Conservation (phyloP, 2,329 filamentous ascomycete genomes). For the Phoma sp. region DNA sequence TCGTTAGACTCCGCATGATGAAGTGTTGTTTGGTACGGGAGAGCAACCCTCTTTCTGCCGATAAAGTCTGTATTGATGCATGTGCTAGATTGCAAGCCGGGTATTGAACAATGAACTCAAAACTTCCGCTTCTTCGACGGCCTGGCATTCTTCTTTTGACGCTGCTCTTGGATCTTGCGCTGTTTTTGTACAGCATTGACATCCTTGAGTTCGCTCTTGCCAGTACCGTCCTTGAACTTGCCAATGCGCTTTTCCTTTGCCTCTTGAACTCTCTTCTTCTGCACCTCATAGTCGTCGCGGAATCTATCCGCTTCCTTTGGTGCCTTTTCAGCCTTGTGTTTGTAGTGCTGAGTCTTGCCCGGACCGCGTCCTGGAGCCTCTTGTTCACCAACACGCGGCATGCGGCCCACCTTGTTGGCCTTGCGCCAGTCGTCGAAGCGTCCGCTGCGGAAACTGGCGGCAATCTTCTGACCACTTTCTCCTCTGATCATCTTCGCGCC, state of each 20-base stretch:
- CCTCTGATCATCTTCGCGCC: constrained; percentile 77
- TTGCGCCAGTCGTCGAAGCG: constrained; percentile 93
- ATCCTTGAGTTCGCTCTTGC: constrained; percentile 78
- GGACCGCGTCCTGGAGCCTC: constrained; percentile 58
- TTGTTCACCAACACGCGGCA: constrained; percentile 82
- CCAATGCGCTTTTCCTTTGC: constrained; percentile 84
- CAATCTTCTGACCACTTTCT: constrained; percentile 94
- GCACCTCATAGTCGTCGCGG: constrained; percentile 85
- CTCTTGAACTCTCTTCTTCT: constrained; percentile 87
- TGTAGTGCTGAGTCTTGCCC: constrained; percentile 57
- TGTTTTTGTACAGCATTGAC: constrained; percentile 85
- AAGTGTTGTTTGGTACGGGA: constrained; percentile 1
- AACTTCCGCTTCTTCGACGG: constrained; percentile 67
- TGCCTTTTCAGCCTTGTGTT: constrained; percentile 84
- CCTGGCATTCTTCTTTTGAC: constrained; percentile 85
- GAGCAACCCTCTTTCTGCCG: not conserved
- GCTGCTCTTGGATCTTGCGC: constrained; percentile 76
- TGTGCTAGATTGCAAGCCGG: constrained; percentile 15
- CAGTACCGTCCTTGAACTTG: constrained; percentile 73
- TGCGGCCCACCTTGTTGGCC: constrained; percentile 76
- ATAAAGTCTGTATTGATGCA: constrained; percentile 15
- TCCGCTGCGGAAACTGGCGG: constrained; percentile 89
- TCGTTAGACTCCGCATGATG: constrained; percentile 9
- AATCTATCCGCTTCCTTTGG: constrained; percentile 94
- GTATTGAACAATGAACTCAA: constrained; percentile 32